Conservation (phyloP, 371 early-diverging fungal species). For the Blakeslea trispora region DNA sequence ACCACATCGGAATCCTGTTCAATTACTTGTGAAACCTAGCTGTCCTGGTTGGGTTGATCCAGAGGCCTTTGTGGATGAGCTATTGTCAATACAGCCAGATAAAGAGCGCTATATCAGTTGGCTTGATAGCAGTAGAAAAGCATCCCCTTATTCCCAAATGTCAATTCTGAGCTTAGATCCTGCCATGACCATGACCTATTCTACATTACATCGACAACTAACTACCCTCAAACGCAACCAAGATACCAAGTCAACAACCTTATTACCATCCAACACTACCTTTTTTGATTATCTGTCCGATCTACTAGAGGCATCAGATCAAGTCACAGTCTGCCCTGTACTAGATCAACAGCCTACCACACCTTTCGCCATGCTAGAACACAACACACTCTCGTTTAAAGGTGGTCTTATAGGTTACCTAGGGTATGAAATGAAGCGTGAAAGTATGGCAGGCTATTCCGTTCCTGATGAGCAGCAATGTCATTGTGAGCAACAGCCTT, state of each 20-base stretch:
- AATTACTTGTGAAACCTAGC: conserved; percentile 16
- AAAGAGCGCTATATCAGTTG: conserved; percentile 10
- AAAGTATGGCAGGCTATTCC: conserved; percentile 63
- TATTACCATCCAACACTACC: conserved; percentile 6
- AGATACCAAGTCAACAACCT: not conserved
- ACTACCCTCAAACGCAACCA: not conserved
- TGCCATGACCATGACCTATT: conserved; percentile 42
- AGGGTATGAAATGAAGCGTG: conserved; percentile 93
- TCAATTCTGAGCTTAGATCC: conserved; percentile 40
- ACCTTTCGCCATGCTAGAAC: not conserved
- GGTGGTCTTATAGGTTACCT: conserved; percentile 91
- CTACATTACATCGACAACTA: conserved; percentile 37
- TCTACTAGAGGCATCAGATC: conserved; percentile 3
- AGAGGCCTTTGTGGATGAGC: conserved; percentile 25
- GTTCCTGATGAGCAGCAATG: conserved; percentile 48
- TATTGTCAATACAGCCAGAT: conserved; percentile 12
- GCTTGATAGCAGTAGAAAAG: conserved; percentile 27
- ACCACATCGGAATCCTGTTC: not conserved
- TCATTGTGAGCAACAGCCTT: conserved; percentile 28
- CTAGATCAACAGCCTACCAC: not conserved
- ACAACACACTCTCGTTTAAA: conserved; percentile 47
- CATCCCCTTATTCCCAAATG: conserved; percentile 43
- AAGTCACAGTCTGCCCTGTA: not conserved
- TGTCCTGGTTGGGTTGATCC: conserved; percentile 33
- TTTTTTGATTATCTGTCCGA: conserved; percentile 42